A percentile compares a stretch with the other conserved stretches of the same genome.
Evolutionary conservation across 2,329 filamentous ascomycete species (phyloP).

Genomic region (Fusarium fujikuroi): DNA sequence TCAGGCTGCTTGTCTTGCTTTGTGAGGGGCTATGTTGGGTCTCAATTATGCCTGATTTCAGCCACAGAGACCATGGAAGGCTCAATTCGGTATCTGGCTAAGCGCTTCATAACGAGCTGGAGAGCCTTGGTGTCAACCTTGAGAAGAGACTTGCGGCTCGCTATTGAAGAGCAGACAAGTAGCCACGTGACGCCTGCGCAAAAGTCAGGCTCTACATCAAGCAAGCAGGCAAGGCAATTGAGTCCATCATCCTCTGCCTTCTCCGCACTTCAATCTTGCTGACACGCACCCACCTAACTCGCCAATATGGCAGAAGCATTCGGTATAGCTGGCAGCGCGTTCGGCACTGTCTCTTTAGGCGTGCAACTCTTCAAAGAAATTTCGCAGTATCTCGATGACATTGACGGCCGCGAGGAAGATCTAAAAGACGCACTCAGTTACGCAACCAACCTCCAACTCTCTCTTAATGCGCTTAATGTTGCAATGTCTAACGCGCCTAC

Average conservation of each 20-base stretch:
- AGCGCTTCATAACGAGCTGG: neutral
- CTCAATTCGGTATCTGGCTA: no score
- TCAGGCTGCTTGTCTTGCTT: neutral
- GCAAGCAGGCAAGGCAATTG: no score
- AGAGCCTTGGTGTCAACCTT: neutral
- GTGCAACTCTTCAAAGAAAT: neutral
- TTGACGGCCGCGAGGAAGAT: neutral
- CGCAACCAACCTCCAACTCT: no score
- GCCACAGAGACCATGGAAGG: fast-evolving
- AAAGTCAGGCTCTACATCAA: fast-evolving
- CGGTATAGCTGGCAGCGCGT: neutral
- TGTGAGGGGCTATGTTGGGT: no score
- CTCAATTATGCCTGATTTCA: fast-evolving
- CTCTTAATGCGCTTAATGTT: no score
- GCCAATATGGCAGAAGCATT: neutral
- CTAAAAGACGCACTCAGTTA: neutral
- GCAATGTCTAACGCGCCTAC: no score
- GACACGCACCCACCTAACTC: fast-evolving
- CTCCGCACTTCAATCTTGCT: neutral
- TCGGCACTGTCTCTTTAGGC: neutral
- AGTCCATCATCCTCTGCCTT: neutral
- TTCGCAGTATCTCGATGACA: neutral
- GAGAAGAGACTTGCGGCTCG: no score
- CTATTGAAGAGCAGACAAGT: no score
- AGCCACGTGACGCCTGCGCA: no score